Conservation (phyloP, 2,329 filamentous ascomycete genomes). For the Neurospora sp. region DNA sequence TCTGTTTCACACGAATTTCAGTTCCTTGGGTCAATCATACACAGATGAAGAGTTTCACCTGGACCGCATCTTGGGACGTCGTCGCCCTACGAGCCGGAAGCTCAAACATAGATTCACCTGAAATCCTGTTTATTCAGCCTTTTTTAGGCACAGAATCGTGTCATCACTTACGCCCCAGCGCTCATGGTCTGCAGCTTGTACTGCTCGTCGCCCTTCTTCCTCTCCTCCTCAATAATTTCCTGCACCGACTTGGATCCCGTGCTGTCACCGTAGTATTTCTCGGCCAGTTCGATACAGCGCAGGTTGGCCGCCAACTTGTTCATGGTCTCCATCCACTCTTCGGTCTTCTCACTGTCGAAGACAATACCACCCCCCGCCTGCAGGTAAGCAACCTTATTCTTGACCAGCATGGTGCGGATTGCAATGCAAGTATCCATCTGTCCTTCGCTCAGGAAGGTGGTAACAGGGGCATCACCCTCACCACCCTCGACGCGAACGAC, state of each 20-base stretch:
- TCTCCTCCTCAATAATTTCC: conserved; percentile 20
- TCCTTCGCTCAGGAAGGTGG: conserved; percentile 44
- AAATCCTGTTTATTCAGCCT: not conserved
- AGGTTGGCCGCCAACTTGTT: conserved; percentile 93
- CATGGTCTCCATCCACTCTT: conserved; percentile 90
- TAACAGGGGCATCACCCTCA: conserved; percentile 24
- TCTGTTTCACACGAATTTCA: not conserved
- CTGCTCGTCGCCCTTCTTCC: conserved; percentile 18
- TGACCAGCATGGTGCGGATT: conserved; percentile 86
- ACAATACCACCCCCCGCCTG: conserved; percentile 88
- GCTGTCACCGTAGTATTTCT: conserved; percentile 45
- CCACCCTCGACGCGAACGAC: conserved; percentile 53
- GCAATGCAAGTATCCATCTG: conserved; percentile 83
- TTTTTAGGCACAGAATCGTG: not conserved
- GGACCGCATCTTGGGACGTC: not conserved
- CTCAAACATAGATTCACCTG: not conserved
- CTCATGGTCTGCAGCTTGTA: conserved; percentile 12
- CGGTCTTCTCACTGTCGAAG: conserved; percentile 81
- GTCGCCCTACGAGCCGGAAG: not conserved
- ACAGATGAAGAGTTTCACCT: not conserved
- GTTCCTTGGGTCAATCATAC: not conserved
- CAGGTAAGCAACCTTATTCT: conserved; percentile 83
- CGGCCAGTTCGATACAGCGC: conserved; percentile 75
- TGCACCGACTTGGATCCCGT: conserved; percentile 16
- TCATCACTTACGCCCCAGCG: conserved; percentile 8